Base-by-base conservation (phyloP, 208 protist genomes). In the Entamoeba nuttalli region DNA sequence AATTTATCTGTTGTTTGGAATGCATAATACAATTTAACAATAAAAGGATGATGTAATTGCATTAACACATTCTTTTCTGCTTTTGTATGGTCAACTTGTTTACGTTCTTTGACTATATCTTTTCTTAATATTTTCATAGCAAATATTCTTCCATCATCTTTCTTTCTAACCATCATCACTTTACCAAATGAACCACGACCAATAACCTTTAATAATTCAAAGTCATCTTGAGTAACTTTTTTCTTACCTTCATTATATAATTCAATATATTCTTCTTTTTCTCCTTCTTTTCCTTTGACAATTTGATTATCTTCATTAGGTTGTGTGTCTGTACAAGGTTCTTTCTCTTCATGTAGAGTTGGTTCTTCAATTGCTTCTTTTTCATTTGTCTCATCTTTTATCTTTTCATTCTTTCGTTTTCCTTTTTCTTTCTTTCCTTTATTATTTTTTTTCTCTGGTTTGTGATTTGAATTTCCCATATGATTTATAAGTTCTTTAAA, bases 121-220 rank as follows among this genome's bases (percentile, higher is more conserved):
- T 98, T 98, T 11, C 95, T 95, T 0, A 98, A 51, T 0, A 97
- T 95, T 41, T 98, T 98, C 97, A 98, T 98, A 0, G 97, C 97
- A 84, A 96, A 98, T 35, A 98, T 96, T 14, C 94, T 25, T 5
- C 96, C 95, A 5, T 94, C 96, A 25, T 97, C 95, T 21, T 97
- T 97, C 35, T 97, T 96, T 30, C 96, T 17, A 17, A 97, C 97
- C 93, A 97, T 95, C 51, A 97, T 96, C n/a, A 98, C 97, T 25
- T 93, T 84, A 3, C 94, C 94, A 95, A 95, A 95, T 52, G 2
- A 53, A 5, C 94, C 94, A 50, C 17, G n/a, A 25, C 94, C 94
- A 95, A 95, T 41, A 51, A 93, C 35, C 21, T n/a, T 11, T 35
- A 95, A 0, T 30, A 51, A 51, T 25, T 15, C 15, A 51, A 95